Base-by-base conservation (phyloP, 106 monocot species). In the Phalaenopsis equestris region DNA sequence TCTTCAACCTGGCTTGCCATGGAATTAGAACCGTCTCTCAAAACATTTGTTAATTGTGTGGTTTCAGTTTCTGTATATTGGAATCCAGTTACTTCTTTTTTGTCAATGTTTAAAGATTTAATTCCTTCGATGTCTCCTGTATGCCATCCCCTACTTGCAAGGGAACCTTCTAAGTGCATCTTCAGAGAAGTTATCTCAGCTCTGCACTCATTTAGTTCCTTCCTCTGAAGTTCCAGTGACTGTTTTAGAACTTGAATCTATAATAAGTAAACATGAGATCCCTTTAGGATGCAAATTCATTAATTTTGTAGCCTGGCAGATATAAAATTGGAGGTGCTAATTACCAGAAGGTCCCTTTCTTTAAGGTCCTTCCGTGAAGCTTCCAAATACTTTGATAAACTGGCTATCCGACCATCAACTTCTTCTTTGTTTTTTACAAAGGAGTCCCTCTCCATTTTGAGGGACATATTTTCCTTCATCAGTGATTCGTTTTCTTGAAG, bases 141-240 rank as follows among this genome's bases (percentile, higher is more conserved):
- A 77, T 65, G 41, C 91, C 79, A 89, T 1, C 77, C 75, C 75
- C 83, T 81, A 79, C 88, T 75, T 67, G 89, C 82, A 24, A 82
- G 83, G 64, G 86, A 76, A 57, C 98, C 88, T 94, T 98, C 98
- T 79, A 98, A 88, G 79, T 93, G 86, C 98, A 98, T 94, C 82
- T 98, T 94, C 42, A 98, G 81, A 56, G 98, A 86, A 68, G 98
- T 98, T 76, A 98, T 98, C 84, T 98, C 98, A 78, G 92, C 90
- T 81, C 94, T 90, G 80, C 91, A 93, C 12, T 98, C 92, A 83
- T 98, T 94, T 39, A 98, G 79, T 45, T 98, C 90, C 83, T 94
- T 93, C 72, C 98, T 89, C 82, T 93, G 94, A 79, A 90, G 81
- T 79, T 98, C 98, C 82, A 88, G 46, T 58, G 88, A 84, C 67